Conservation (phyloP, 2,329 filamentous ascomycete species). For the Aotearoamyces nothofagi region DNA sequence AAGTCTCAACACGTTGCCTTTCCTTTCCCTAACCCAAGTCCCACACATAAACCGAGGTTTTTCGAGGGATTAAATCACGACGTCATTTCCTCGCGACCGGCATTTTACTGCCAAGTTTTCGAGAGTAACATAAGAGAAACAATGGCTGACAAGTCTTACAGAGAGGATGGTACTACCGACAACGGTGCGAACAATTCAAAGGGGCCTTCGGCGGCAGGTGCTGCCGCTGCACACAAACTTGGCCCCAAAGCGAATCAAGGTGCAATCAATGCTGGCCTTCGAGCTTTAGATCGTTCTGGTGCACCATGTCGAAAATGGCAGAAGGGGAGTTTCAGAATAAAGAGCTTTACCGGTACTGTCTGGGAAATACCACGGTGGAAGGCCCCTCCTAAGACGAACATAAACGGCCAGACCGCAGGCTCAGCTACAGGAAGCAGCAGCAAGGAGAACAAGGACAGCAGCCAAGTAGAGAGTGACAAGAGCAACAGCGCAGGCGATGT, state of each 20-base stretch:
- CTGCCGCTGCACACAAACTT: conserved; percentile 55
- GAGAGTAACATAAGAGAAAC: conserved; percentile 4
- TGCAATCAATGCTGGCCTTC: conserved; percentile 90
- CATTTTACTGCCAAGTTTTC: neutral
- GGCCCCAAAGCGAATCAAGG: conserved; percentile 94
- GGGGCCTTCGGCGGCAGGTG: conserved; percentile 22
- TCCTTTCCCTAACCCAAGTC: too few relatives aligned
- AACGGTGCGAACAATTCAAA: conserved; percentile 29
- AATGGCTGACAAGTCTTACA: conserved; percentile 22
- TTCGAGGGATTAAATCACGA: neutral
- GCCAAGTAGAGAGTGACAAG: conserved; percentile 36
- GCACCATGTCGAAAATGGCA: conserved; percentile 88
- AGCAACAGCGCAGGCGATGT: conserved; percentile 42
- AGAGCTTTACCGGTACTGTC: conserved; percentile 78
- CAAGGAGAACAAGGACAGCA: conserved; percentile 51
- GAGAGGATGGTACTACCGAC: conserved; percentile 49
- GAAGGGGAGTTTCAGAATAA: conserved; percentile 67
- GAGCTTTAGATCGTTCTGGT: conserved; percentile 82
- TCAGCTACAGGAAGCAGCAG: conserved; percentile 33
- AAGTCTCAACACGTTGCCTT: conserved; percentile 29
- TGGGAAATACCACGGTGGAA: conserved; percentile 80
- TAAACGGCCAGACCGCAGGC: conserved; percentile 28
- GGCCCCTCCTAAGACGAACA: conserved; percentile 44
- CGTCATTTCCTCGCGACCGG: neutral
- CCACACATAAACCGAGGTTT: too few relatives aligned